Base-by-base conservation (phyloP, 495 filamentous ascomycete genomes). In the Penicillium verhagenii region DNA sequence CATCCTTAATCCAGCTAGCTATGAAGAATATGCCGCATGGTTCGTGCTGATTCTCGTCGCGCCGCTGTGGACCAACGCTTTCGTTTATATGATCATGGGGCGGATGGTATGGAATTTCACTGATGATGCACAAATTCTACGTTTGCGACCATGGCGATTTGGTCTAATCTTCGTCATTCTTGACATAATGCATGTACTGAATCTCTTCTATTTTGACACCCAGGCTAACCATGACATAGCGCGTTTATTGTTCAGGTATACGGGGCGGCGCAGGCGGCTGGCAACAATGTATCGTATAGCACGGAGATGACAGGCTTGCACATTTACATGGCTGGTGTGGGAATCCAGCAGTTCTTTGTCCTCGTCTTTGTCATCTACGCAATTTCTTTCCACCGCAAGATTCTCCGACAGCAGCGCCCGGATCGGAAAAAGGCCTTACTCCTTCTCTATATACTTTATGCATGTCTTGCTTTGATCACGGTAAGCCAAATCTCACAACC, bases 321-420 rank as follows among this genome's bases (percentile, higher is more conserved):
- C 55, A 63, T 79, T 35, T 82, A 80, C 61, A 81, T 78, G 77
- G 73, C 65, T 18, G 80, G 79, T n/a, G 72, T 82, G 9, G 77
- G 75, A 3, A 45, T 80, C 2, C 80, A 82, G 53, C 66, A 81
- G 57, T 44, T 69, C 35, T 79, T 80, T 58, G 78, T 82, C 50
- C 26, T 79, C 1, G 21, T 73, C 24, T 82, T 82, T 53, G 48
- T 67, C 6, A 59, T 52, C 6, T 68, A 78, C 54, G 73, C 69
- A n/a, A 61, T 72, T 10, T 49, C 54, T 6, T 81, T 82, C 59
- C 73, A 79, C 24, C 38, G 59, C 16, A 66, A 71, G 45, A 55
- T 61, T 50, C 37, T 45, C 26, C 52, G 37, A 5, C 53, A 50
- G 31, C 35, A 47, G 13, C 28, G 58, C 4, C 2, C 19, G 14